phyloP scores from a whole-genome alignment of 164 flowering plant species.

The Pachysandra terminalis region DNA sequence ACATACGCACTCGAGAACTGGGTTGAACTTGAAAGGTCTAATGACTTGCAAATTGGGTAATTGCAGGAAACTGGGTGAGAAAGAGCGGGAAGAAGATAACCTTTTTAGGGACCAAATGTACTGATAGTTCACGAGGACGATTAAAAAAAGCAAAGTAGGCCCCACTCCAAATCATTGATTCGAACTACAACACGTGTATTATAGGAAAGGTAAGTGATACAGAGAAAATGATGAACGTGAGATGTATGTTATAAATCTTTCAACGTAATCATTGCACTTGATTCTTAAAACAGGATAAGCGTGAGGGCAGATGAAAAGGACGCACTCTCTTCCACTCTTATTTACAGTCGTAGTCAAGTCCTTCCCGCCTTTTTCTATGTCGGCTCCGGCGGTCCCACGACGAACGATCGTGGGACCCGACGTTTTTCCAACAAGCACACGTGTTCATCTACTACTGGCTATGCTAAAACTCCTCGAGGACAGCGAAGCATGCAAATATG shows the following conservation, averaged over 20 bases:
- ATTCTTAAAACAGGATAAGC: too few species aligned
- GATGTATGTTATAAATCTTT: too few species aligned
- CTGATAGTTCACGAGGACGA: slow-evolving; percentile 18
- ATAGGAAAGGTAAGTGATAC: too few species aligned
- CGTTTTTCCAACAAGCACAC: background rate
- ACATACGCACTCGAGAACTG: too few species aligned
- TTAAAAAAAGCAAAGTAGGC: background rate
- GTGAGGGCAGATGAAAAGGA: too few species aligned
- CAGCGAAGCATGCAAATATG: background rate
- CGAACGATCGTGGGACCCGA: too few species aligned
- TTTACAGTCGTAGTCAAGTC: background rate
- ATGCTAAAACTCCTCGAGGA: background rate
- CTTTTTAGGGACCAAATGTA: background rate
- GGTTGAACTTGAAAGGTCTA: too few species aligned
- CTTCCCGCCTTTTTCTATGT: background rate
- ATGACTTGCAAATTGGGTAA: too few species aligned
- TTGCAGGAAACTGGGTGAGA: background rate
- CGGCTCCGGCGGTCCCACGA: background rate
- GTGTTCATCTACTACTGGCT: background rate
- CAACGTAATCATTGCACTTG: too few species aligned
- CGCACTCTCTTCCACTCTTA: too few species aligned
- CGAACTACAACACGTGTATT: background rate
- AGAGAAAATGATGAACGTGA: too few species aligned
- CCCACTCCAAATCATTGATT: slow-evolving; percentile 18
- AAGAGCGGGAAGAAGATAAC: too few species aligned